phyloP scores from a whole-genome alignment of 2,329 filamentous ascomycete genomes.

The Diplodia corticola region DNA sequence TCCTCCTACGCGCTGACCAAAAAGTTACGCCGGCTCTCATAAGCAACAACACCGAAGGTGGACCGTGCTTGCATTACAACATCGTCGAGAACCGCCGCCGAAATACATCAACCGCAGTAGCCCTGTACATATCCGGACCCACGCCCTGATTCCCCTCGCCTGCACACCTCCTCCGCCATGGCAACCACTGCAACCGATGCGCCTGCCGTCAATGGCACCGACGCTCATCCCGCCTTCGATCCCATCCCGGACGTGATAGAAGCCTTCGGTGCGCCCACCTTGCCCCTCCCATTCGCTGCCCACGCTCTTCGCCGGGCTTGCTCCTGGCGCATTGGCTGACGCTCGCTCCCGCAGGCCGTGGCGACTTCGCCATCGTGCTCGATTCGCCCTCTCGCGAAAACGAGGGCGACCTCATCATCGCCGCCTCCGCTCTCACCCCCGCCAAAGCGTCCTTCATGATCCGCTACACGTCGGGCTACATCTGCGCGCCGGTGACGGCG shows the following conservation, averaged over 20 bases:
- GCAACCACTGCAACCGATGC: neutral
- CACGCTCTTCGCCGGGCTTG: neutral
- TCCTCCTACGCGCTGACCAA: conserved; percentile 10
- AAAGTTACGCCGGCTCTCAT: conserved; percentile 9
- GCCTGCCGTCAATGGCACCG: conserved; percentile 14
- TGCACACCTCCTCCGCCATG: neutral
- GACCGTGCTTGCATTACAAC: conserved; percentile 13
- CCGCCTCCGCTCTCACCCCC: conserved; percentile 78
- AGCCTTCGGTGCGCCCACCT: conserved; percentile 42
- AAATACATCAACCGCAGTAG: neutral
- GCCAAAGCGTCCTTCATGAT: conserved; percentile 96
- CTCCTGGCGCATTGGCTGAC: conserved; percentile 20
- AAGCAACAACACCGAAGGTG: conserved; percentile 7
- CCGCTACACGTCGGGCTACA: conserved; percentile 81
- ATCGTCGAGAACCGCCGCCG: conserved; percentile 1
- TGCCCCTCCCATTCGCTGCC: neutral
- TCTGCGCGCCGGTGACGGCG: conserved; percentile 82
- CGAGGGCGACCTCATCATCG: conserved; percentile 96
- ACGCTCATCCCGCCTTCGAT: conserved; percentile 44
- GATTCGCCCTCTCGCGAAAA: conserved; percentile 93
- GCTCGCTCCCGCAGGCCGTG: conserved; percentile 45
- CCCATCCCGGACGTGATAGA: conserved; percentile 49
- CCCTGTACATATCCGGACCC: neutral
- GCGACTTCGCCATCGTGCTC: conserved; percentile 94
- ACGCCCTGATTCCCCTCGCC: too few relatives aligned